Base-by-base conservation (phyloP, 306 rosid species). In the Sophora flavescens region DNA sequence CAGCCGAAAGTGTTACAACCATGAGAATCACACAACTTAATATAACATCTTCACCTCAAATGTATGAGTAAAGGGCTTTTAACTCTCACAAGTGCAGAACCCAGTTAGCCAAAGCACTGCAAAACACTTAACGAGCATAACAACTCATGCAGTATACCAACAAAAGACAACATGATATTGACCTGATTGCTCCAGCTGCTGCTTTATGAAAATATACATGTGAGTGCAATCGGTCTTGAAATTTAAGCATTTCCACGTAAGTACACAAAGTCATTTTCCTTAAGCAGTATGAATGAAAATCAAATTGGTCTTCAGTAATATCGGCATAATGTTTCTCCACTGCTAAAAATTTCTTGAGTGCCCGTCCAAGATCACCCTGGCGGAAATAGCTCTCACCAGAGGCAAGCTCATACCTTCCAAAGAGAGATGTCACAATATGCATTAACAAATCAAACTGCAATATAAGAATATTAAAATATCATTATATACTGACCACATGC, bases 281-380 rank as follows among this genome's bases (percentile, higher is more conserved):
- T 71, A 96, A 85, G 90, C 99, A 96, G 81, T 96, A 96, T 69
- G 99, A 89, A 87, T 96, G 99, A 77, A 96, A 96, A 82, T 96
- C 99, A 86, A 96, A 96, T 83, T 96, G 99, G 65, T 96, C 99
- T 85, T 96, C 99, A 9, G 91, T 92, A 61, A 96, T 96, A 85
- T 96, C 99, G 14, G 92, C 93, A 87, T 95, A 88, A 82, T 95
- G 99, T 86, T 95, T 95, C 90, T 95, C 99, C 79, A 95, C 99
- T 3, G 91, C 96, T 85, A 95, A 88, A 83, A 86, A 90, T 38
- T 89, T 95, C 86, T 95, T 95, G 69, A 95, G 83, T 13, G 97
- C 93, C 73, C 87, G 81, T 56, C 97, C 99, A 73, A 95, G 92
- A 78, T 95, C 96, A 68, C 93, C 92, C 79, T 95, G 97, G 48